Evolutionary conservation across 1,139 yeast genomes (phyloP).

Genomic region (Scheffersomyces illinoinensis): DNA sequence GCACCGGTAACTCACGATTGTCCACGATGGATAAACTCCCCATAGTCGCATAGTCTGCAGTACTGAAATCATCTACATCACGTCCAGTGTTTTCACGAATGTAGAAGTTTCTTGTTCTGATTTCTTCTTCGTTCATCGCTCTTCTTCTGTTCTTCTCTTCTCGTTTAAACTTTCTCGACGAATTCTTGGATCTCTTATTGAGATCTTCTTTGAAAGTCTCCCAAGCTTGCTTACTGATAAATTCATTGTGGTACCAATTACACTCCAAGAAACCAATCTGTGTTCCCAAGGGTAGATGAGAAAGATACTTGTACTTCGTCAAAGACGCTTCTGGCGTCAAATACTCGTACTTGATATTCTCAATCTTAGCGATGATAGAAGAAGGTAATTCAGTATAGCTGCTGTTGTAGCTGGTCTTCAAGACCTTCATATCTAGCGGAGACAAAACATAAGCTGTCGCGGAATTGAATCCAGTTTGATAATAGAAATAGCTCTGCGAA

Average conservation of each 20-base stretch:
- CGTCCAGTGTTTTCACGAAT: constrained; percentile 51
- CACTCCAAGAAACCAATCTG: constrained; percentile 84
- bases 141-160: constrained; percentile 67
- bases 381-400: constrained; percentile 69
- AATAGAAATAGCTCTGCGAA: constrained; percentile 40
- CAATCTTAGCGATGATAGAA: constrained; percentile 60
- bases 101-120: constrained; percentile 55
- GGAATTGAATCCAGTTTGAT: constrained; percentile 74
- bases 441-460: constrained; percentile 68
- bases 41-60: constrained; percentile 18
- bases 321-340: constrained; percentile 52
- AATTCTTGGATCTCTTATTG: constrained; percentile 54
- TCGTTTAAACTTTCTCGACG: constrained; percentile 52
- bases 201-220: constrained; percentile 59
- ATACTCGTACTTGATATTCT: constrained; percentile 68
- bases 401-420: constrained; percentile 59
- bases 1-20: constrained; percentile 28
- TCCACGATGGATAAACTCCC: constrained; percentile 36
- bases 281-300: constrained; percentile 84
- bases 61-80: constrained; percentile 10
- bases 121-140: constrained; percentile 66
- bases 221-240: constrained; percentile 52
- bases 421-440: constrained; percentile 74
- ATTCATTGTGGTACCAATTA: constrained; percentile 63
- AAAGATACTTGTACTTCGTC: constrained; percentile 68